Base-by-base conservation (phyloP, 2,329 filamentous ascomycete genomes). In the Aspergillus floridensis region DNA sequence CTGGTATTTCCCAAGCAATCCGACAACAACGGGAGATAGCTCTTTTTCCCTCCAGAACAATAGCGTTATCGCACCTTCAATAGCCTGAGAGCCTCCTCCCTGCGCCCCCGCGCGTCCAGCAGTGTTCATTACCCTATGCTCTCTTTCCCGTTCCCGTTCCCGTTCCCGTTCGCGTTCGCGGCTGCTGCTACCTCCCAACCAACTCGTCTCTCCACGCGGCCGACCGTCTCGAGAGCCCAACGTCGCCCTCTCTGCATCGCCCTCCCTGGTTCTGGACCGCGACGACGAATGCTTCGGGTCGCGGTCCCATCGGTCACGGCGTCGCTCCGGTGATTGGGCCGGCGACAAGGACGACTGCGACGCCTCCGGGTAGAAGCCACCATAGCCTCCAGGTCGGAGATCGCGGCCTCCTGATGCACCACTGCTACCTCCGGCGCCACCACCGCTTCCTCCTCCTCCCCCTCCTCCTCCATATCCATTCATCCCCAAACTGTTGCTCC, bases 361-460 rank as follows among this genome's bases (percentile, higher is more conserved):
- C 6, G 70, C 51, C 44, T 76, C 74, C 21, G 69, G 60, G 31
- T 75, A 74, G 51, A 80, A 79, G 29, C 77, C 77, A 38, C 78
- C 77, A 58, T 80, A 80, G 24, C 77, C 78, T 48, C 77, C 77
- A 2, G 76, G 69, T 22, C 78, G 74, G 50, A 70, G 73, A 21
- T 75, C 75, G 38, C 16, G 38, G 24, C 77, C 77, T 32, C 78
- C 77, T 58, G 80, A 80, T 22, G 77, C 78, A 49, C 77, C 77
- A 2, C 75, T 68, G 29, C 77, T 74, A 51, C 70, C 73, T 22
- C 22, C 26, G 26, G 26, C 26, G 22, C 22, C 22, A 22, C 22
- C 22, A 29, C 26, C 26, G 21, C 74, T 74, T 50, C 74, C 68
- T 48, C 60, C 64, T 41, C 61, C 60, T 29, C 63, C 62, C 59